Evolutionary conservation across 768 basidiomycete genomes (phyloP), one percentile per base, ranked within the genome.

Genomic region (Hemileccinum rubropunctum): DNA sequence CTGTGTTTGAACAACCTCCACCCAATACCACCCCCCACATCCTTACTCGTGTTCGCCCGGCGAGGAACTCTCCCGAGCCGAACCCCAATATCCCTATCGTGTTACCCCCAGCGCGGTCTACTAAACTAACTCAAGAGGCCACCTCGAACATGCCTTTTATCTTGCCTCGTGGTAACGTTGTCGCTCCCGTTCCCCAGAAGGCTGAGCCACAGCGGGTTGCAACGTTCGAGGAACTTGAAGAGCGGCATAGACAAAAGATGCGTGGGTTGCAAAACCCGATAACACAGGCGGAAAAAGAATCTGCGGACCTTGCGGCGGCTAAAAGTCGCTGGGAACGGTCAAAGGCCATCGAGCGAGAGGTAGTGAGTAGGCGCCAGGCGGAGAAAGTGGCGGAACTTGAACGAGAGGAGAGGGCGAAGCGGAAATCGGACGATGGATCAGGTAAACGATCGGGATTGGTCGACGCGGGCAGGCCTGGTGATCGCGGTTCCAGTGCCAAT

Each of bases 151-250:
- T 73, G 58, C 60, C 78, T 0, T 67, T 70, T 20, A 74, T 70
- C 36, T 60, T 79, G 37, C 78, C 80, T 32, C 79, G 80, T 14
- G 64, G 69, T n/a, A 71, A 66, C 48, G 63, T 66, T 13, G 65
- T 66, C 5, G 59, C 73, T 17, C 72, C 73, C 6, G 54, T 68
- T 33, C 82, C 84, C 11, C 80, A 81, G 56, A 71, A 72, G 20
- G 73, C 81, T 3, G 71, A 75, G 21, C 56, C 65, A 4, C 67
- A 73, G 35, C 83, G 87, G 14, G 79, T 84, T 23, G 80, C 82
- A 50, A 91, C 92, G 2, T 91, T 88, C 63, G 93, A 95, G 67
- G 91, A 95, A 64, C 75, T 95, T 28, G 84, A 82, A 41, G 89
- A 91, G 57, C 76, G 92, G 15, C 93, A 95, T 59, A 80, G 88